Evolutionary conservation across 2,329 filamentous ascomycete species (phyloP).

Genomic region (Aureobasidium musti): DNA sequence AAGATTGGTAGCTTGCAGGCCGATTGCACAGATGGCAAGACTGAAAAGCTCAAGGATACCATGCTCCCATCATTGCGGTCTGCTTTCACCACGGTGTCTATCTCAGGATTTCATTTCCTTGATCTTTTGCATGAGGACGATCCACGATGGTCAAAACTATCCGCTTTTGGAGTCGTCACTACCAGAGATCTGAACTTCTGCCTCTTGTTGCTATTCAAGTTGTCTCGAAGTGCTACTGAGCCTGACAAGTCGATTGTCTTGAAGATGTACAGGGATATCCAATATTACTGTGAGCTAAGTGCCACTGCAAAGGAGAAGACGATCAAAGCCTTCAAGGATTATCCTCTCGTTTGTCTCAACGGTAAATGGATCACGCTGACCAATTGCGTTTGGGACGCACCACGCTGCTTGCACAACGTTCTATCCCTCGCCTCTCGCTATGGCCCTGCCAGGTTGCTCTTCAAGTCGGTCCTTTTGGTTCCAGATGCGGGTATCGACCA

Average conservation of each 20-base stretch:
- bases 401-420: background rate
- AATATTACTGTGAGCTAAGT: background rate
- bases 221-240: background rate
- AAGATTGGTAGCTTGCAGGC: background rate
- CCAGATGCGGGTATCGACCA: conserved; percentile 3
- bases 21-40: conserved; percentile 6
- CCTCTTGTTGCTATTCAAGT: background rate
- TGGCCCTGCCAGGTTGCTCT: background rate
- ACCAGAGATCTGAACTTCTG: background rate
- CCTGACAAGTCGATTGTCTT: background rate
- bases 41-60: conserved; percentile 8
- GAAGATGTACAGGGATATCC: conserved; percentile 13
- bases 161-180: conserved; percentile 6
- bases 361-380: background rate
- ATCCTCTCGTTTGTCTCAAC: background rate
- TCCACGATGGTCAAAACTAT: background rate
- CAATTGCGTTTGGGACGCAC: conserved; percentile 17
- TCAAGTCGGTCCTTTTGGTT: background rate
- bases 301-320: background rate
- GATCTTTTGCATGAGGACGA: background rate
- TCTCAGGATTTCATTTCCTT: conserved; percentile 7
- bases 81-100: background rate
- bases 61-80: conserved; percentile 15
- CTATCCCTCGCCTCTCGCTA: background rate
- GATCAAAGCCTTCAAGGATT: background rate